Conservation (phyloP, 495 filamentous ascomycete genomes). For the Chlorociboria aeruginascens region DNA sequence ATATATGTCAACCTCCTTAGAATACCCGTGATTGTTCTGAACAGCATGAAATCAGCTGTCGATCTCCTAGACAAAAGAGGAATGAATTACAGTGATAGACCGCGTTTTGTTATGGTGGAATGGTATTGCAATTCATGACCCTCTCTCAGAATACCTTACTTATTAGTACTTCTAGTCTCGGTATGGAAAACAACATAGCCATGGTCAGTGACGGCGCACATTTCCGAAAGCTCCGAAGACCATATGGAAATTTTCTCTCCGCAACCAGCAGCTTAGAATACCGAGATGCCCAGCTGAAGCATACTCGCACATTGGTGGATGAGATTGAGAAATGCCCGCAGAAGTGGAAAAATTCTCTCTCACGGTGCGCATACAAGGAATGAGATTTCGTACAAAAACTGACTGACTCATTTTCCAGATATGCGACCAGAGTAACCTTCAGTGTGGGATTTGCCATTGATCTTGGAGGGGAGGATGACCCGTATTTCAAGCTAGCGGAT, state of each 20-base stretch:
- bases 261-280: background rate
- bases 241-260: background rate
- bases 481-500: conserved; percentile 31
- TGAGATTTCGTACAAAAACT: background rate
- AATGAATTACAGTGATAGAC: conserved; percentile 5
- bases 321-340: background rate
- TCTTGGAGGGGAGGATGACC: conserved; percentile 26
- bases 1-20: conserved; percentile 2
- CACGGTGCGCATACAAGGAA: background rate
- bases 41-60: conserved; percentile 1
- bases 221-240: conserved; percentile 1
- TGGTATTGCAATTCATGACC: background rate
- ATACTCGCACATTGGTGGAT: background rate
- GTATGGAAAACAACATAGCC: background rate
- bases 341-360: conserved; percentile 1
- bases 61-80: conserved; percentile 4
- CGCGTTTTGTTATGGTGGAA: background rate
- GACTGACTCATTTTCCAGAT: background rate
- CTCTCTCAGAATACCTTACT: background rate
- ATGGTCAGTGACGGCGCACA: background rate
- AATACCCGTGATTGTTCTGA: conserved; percentile 2
- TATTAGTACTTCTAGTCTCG: background rate
- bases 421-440: conserved; percentile 15
- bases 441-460: conserved; percentile 32
- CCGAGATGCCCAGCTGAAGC: background rate